Conservation (phyloP, 768 basidiomycete genomes). For the Suillus luteus region DNA sequence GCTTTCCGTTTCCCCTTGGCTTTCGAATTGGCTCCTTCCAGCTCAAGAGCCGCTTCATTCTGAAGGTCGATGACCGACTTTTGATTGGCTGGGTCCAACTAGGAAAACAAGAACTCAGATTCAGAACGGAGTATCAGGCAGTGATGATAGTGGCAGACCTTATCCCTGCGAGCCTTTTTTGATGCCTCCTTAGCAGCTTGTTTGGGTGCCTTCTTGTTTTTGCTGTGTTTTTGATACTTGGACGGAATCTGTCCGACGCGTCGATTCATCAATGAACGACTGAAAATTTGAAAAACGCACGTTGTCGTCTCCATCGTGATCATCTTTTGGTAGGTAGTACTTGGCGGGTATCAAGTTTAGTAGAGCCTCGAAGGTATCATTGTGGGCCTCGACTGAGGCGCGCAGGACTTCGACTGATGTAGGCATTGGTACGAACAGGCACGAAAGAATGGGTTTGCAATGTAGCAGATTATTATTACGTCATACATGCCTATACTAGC, state of each 20-base stretch:
- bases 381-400: slow-evolving; percentile 66
- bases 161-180: slow-evolving; percentile 85
- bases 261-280: background rate
- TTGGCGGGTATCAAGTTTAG: slow-evolving; percentile 86
- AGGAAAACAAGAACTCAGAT: background rate
- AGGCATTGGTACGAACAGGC: slow-evolving; percentile 38
- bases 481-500: background rate
- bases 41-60: slow-evolving; percentile 45
- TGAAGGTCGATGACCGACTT: slow-evolving; percentile 77
- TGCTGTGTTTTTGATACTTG: slow-evolving; percentile 87
- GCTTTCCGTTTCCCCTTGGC: slow-evolving; percentile 54
- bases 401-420: slow-evolving; percentile 50
- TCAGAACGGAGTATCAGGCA: background rate
- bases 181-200: slow-evolving; percentile 88
- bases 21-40: slow-evolving; percentile 26
- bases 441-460: background rate
- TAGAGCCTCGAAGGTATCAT: slow-evolving; percentile 81
- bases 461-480: background rate
- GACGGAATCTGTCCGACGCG: background rate
- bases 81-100: slow-evolving; percentile 94
- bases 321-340: slow-evolving; percentile 62
- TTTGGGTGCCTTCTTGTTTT: slow-evolving; percentile 79
- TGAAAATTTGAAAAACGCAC: slow-evolving; percentile 18
- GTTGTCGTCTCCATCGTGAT: slow-evolving; percentile 11
- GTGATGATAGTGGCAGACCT: slow-evolving; percentile 47